phyloP scores from a whole-genome alignment of 2,329 filamentous ascomycete genomes.

The Graphilbum ipis-grandicollis region DNA sequence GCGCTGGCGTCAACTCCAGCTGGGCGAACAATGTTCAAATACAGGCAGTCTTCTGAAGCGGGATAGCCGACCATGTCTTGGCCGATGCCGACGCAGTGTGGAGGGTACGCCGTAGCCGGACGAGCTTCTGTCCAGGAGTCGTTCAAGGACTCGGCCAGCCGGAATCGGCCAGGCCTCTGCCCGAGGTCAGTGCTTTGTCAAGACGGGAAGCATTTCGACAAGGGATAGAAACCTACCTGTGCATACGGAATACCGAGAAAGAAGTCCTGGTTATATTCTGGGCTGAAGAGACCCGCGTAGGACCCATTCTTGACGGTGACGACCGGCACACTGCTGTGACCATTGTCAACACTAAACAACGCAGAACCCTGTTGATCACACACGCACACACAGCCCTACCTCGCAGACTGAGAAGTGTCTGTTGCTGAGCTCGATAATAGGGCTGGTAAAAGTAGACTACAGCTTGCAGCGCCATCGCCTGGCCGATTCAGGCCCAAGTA shows the following conservation, averaged over 20 bases:
- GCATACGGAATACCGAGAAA: conserved; percentile 41
- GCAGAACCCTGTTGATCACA: too few relatives aligned
- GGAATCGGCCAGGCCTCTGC: conserved; percentile 22
- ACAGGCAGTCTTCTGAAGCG: conserved; percentile 38
- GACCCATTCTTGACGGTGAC: conserved; percentile 16
- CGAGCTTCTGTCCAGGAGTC: conserved; percentile 21
- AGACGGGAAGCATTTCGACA: neutral
- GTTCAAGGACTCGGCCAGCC: conserved; percentile 15
- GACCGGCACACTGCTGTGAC: too few relatives aligned
- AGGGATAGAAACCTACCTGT: conserved; percentile 11
- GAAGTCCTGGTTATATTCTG: conserved; percentile 25
- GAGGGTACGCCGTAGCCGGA: conserved; percentile 25
- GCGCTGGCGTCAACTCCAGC: conserved; percentile 20
- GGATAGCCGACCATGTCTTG: conserved; percentile 10
- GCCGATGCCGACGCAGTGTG: conserved; percentile 33
- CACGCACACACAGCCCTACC: too few relatives aligned
- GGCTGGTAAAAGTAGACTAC: too few relatives aligned
- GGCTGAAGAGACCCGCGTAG: conserved; percentile 17
- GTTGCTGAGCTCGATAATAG: too few relatives aligned
- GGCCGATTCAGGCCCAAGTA: too few relatives aligned
- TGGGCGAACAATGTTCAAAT: conserved; percentile 42
- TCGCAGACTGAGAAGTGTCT: too few relatives aligned
- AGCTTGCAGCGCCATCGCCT: too few relatives aligned
- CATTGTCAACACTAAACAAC: too few relatives aligned
- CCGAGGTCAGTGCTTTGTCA: neutral